These are phyloP conservation scores for Penicillium sp. DNA, from an alignment of 2,329 filamentous ascomycete species.

Conservation along the genomic window DNA sequence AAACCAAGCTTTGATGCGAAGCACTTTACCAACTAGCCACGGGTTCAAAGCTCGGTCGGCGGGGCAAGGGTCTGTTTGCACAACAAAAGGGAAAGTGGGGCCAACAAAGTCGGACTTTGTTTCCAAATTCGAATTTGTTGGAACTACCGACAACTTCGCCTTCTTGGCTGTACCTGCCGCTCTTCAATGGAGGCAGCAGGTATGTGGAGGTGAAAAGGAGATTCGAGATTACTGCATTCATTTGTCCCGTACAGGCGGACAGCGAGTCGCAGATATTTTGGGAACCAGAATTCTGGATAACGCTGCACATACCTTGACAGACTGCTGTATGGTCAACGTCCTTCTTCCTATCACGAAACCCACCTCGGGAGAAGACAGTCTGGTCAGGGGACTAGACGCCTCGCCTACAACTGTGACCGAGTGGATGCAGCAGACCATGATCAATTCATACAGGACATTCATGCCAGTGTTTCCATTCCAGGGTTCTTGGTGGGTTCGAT, in stretches of 20 bases:
- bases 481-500: slow-evolving; percentile 61
- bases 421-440: slow-evolving; percentile 55
- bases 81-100: slow-evolving; percentile 1
- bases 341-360: slow-evolving; percentile 57
- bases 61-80: neutral
- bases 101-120: slow-evolving; percentile 55
- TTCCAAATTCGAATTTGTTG: slow-evolving; percentile 66
- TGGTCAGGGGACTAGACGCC: slow-evolving; percentile 3
- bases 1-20: slow-evolving; percentile 67
- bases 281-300: slow-evolving; percentile 64
- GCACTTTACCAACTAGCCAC: slow-evolving; percentile 70
- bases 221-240: slow-evolving; percentile 59
- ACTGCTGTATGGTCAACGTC: slow-evolving; percentile 66
- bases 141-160: slow-evolving; percentile 65
- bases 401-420: slow-evolving; percentile 43
- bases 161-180: slow-evolving; percentile 67
- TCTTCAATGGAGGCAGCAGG: slow-evolving; percentile 61
- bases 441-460: slow-evolving; percentile 63
- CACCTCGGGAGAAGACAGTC: slow-evolving; percentile 5
- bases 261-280: slow-evolving; percentile 55
- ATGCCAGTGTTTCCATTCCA: slow-evolving; percentile 59
- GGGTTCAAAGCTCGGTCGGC: slow-evolving; percentile 57
- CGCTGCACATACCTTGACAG: slow-evolving; percentile 6
- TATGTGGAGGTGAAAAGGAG: slow-evolving; percentile 64
- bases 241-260: slow-evolving; percentile 61